A percentile compares a stretch with the other conserved stretches of the same genome.
These are phyloP conservation scores for Monosporascus sp. DNA, from an alignment of 2,329 filamentous ascomycete species.

Conservation along the genomic window DNA sequence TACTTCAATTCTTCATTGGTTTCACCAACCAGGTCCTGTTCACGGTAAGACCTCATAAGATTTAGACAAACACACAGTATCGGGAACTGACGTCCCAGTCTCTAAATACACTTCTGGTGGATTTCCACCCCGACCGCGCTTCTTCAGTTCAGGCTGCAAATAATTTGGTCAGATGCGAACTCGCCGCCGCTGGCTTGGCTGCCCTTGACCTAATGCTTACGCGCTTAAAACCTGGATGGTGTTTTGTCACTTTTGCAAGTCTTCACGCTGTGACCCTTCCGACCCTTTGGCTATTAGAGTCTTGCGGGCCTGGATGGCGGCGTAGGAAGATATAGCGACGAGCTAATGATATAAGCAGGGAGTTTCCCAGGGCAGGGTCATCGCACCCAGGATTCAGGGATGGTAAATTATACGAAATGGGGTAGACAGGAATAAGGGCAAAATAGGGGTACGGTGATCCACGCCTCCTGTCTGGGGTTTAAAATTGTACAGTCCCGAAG, in stretches of 20 bases:
- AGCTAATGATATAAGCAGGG: background rate
- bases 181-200: constrained; percentile 10
- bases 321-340: background rate
- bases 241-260: constrained; percentile 7
- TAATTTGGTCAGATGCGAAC: constrained; percentile 12
- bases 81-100: background rate
- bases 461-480: no score
- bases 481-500: no score
- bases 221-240: constrained; percentile 6
- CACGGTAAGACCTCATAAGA: background rate
- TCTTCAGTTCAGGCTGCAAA: constrained; percentile 10
- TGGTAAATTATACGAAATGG: no score
- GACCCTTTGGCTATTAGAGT: constrained; percentile 1
- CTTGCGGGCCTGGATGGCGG: background rate
- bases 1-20: constrained; percentile 12
- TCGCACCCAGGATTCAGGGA: no score
- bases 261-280: constrained; percentile 1
- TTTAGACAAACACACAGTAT: background rate
- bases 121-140: constrained; percentile 2
- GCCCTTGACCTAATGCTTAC: constrained; percentile 5
- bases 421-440: no score
- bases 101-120: constrained; percentile 7
- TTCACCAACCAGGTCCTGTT: constrained; percentile 7
- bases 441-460: no score
- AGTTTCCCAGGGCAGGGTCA: background rate